These are phyloP conservation scores for Sporothrix dimorphospora DNA, from an alignment of 2,329 filamentous ascomycete species.

Conservation along the genomic window DNA sequence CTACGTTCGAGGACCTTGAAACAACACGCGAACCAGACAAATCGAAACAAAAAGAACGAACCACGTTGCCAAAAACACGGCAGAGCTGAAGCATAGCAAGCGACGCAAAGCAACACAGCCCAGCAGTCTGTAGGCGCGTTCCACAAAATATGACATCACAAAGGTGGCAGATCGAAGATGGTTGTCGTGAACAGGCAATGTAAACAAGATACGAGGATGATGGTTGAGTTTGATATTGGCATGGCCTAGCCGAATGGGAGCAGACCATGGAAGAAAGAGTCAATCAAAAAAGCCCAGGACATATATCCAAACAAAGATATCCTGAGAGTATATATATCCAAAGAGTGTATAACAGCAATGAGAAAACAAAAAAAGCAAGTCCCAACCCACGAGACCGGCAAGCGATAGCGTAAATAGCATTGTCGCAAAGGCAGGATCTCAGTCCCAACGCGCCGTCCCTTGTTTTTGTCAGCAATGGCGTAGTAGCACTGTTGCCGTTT, in stretches of 20 bases:
- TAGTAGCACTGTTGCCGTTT: constrained; percentile 57
- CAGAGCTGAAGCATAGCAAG: background rate
- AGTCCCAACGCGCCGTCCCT: constrained; percentile 47
- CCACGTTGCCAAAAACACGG: background rate
- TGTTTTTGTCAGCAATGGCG: constrained; percentile 52
- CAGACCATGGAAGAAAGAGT: background rate
- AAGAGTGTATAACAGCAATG: background rate
- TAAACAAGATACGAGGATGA: background rate
- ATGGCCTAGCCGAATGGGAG: background rate
- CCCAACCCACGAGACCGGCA: constrained; percentile 34
- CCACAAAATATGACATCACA: background rate
- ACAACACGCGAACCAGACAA: constrained; percentile 2
- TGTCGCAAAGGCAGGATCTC: constrained; percentile 34
- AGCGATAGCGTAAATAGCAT: constrained; percentile 36
- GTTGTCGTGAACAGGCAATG: background rate
- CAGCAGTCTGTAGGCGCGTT: background rate
- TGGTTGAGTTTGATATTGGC: constrained; percentile 4
- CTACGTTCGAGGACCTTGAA: background rate
- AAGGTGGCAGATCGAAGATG: background rate
- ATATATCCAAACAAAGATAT: background rate
- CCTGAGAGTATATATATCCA: background rate
- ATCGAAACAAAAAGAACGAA: background rate
- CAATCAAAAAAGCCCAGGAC: background rate
- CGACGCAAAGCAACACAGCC: background rate
- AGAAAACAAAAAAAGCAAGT: constrained; percentile 10